Conservation (phyloP, 2,329 filamentous ascomycete species). For the Scedosporium boydii region DNA sequence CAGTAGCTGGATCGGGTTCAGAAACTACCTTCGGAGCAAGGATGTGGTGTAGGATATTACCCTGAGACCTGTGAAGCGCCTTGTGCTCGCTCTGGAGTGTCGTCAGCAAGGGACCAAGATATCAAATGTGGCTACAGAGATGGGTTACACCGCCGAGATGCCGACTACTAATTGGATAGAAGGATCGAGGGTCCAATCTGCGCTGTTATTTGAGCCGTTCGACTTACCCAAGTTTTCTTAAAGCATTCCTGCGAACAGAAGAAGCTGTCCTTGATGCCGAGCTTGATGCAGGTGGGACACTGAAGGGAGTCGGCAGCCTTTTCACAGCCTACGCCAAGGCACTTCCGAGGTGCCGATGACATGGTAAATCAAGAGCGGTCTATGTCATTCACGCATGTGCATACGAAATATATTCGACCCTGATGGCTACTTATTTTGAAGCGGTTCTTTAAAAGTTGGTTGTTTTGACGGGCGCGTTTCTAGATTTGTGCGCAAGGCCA, state of each 20-base stretch:
- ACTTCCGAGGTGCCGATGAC: constrained; percentile 54
- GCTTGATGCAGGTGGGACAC: constrained; percentile 90
- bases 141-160: neutral
- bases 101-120: neutral
- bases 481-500: too few relatives aligned
- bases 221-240: constrained; percentile 90
- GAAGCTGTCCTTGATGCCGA: constrained; percentile 78
- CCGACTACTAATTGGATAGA: neutral
- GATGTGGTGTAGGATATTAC: constrained; percentile 63
- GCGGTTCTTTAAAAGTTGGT: too few relatives aligned
- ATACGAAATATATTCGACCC: neutral
- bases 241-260: constrained; percentile 99
- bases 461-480: too few relatives aligned
- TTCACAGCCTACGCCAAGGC: constrained; percentile 71
- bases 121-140: too few relatives aligned
- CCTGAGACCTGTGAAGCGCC: constrained; percentile 56
- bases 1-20: constrained; percentile 86
- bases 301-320: constrained; percentile 82
- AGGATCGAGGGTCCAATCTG: neutral
- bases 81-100: constrained; percentile 5
- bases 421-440: neutral
- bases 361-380: constrained; percentile 20
- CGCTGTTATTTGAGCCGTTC: constrained; percentile 1
- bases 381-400: neutral
- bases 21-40: constrained; percentile 73